These are phyloP conservation scores for Starmerella sp. DNA, from an alignment of 805 yeast genomes.

Conservation along the genomic window DNA sequence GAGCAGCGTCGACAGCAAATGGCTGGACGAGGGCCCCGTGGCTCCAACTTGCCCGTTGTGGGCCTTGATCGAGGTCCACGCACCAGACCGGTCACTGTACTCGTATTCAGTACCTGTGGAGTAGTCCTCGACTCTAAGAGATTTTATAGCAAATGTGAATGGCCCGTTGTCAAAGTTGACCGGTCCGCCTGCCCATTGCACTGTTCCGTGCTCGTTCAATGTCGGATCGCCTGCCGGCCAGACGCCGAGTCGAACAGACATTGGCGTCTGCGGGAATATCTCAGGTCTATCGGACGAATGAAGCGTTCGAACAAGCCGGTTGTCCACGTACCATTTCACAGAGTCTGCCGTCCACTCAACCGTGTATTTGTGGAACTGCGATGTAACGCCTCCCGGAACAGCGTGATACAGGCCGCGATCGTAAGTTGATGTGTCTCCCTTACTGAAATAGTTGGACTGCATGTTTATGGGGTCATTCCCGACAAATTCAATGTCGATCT, in stretches of 20 bases:
- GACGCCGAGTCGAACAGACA: constrained; percentile 51
- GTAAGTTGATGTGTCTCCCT: constrained; percentile 66
- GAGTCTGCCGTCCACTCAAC: constrained; percentile 68
- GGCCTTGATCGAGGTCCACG: constrained; percentile 33
- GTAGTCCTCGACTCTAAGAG: constrained; percentile 47
- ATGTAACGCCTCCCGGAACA: constrained; percentile 41
- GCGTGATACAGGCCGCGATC: constrained; percentile 68
- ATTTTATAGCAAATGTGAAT: constrained; percentile 52
- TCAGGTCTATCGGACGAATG: constrained; percentile 35
- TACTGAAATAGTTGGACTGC: constrained; percentile 63
- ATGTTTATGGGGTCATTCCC: constrained; percentile 69
- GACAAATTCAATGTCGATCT: constrained; percentile 78
- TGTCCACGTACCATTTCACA: constrained; percentile 65
- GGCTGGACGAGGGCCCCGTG: constrained; percentile 9
- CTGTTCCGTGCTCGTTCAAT: constrained; percentile 45
- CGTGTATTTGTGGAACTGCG: constrained; percentile 61
- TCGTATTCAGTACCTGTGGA: constrained; percentile 37
- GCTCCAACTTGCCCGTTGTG: constrained; percentile 47
- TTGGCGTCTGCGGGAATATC: constrained; percentile 89
- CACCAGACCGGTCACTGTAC: constrained; percentile 35
- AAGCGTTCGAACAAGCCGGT: constrained; percentile 54
- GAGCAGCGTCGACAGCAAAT: constrained; percentile 29
- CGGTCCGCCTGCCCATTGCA: constrained; percentile 62
- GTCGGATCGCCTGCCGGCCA: constrained; percentile 42
- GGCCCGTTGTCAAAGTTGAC: constrained; percentile 38